These are phyloP conservation scores for Tephrocybe sp. DNA, from an alignment of 768 basidiomycete genomes.

Conservation along the genomic window DNA sequence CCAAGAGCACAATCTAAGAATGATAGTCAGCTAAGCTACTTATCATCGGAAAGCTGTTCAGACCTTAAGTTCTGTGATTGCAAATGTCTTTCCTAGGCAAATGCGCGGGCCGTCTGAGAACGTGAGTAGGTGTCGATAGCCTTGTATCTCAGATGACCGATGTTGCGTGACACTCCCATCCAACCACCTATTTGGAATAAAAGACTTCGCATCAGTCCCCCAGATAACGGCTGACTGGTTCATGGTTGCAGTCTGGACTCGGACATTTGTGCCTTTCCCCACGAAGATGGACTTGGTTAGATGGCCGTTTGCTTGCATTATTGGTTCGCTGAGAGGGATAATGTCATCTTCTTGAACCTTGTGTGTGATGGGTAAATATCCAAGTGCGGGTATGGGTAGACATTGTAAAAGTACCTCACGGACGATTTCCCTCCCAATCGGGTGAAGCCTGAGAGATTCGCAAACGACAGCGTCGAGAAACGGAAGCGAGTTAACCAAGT, in stretches of 20 bases:
- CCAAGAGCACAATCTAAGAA: constrained; percentile 34
- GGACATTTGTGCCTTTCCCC: constrained; percentile 36
- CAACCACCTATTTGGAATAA: constrained; percentile 45
- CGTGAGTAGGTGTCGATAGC: constrained; percentile 38
- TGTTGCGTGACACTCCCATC: constrained; percentile 16
- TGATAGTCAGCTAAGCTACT: constrained; percentile 29
- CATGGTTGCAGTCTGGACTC: constrained; percentile 35
- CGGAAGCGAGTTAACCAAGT: constrained; percentile 6
- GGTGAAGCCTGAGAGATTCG: constrained; percentile 40
- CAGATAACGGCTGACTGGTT: constrained; percentile 40
- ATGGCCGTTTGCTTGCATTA: constrained; percentile 21
- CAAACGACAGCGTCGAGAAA: constrained; percentile 29
- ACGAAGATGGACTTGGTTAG: constrained; percentile 29
- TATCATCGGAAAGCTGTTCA: neutral
- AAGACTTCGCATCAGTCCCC: constrained; percentile 42
- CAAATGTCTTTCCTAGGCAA: constrained; percentile 44
- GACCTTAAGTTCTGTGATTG: constrained; percentile 41
- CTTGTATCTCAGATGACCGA: constrained; percentile 31
- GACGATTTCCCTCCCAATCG: constrained; percentile 25
- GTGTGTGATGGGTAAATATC: neutral
- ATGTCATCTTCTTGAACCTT: neutral
- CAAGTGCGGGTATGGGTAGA: constrained; percentile 23
- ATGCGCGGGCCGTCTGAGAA: constrained; percentile 44
- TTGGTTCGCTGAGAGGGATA: neutral
- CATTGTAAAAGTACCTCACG: constrained; percentile 8